Evolutionary conservation across 805 yeast species (phyloP), one percentile per base, ranked within the genome.

Genomic region (Candida fluviatilis): DNA sequence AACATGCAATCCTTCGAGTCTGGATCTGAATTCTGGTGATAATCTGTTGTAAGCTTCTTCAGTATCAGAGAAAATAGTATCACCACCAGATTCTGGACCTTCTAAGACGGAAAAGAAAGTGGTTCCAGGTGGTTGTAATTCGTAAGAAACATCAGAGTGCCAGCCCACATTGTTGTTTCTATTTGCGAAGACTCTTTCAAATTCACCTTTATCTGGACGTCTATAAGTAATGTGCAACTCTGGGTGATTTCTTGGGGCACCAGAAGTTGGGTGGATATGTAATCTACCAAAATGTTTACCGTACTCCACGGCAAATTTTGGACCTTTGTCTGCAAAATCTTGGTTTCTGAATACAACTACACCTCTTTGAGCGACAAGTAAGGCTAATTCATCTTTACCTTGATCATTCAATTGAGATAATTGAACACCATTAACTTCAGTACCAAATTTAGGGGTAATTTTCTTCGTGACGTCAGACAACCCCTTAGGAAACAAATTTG

Each of bases 61-160:
- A 18, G 79, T 69, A 52, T 82, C 86, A n/a, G 85, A 75, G 54
- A 82, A 84, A 34, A 82, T 64, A n/a, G 87, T 84, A 57, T 84
- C 93, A 44, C 93, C 93, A 38, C 91, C 89, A 30, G 78, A 57
- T 16, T 72, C 76, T 13, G 69, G 72, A 7, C 67, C 71, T 40
- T 82, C 84, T 34, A 82, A 63, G 40, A 81, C 77, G 14, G 77
- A 68, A 51, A 84, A 79, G 44, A 81, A 73, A 0, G 95, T 84
- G 40, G 75, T 66, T 12, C 84, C 84, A 11, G 90, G 84, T 5
- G 89, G 83, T 56, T 80, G 86, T 41, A 70, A 69, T 57, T 83
- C 90, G 55, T 80, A 84, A 23, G 86, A 74, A 29, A 81, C 83
- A 56, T 84, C 93, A 3, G 85, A 75, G 59, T 84, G 91, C 84